Percentiles rank a stretch among this genome's conserved stretches.
Conservation (phyloP, 495 filamentous ascomycete species). For the Podospora sp. region DNA sequence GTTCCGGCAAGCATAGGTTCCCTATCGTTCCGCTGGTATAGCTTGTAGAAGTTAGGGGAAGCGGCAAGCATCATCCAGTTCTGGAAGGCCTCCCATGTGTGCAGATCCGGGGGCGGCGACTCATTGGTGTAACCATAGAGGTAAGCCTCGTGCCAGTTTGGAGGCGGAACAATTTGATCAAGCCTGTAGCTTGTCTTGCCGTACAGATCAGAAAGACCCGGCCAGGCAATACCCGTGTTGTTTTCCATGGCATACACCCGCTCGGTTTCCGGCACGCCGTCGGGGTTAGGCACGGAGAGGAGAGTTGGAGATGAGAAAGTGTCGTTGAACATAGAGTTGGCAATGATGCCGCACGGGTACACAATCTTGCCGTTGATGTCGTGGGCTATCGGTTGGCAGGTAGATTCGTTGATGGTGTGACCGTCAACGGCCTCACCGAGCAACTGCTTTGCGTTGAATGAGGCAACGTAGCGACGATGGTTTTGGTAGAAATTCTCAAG, state of each 20-base stretch:
- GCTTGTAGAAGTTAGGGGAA: conserved; percentile 93
- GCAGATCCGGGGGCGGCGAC: conserved; percentile 66
- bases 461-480: conserved; percentile 92
- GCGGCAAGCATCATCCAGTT: conserved; percentile 99
- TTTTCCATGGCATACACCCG: conserved; percentile 70
- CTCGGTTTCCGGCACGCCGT: conserved; percentile 29
- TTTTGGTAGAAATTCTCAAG: conserved; percentile 99
- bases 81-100: conserved; percentile 80
- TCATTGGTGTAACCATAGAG: conserved; percentile 64
- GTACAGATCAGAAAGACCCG: conserved; percentile 77
- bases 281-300: conserved; percentile 43
- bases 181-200: conserved; percentile 63
- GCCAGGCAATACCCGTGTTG: conserved; percentile 79
- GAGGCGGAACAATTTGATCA: conserved; percentile 70
- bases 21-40: conserved; percentile 77
- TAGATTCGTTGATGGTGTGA: conserved; percentile 61
- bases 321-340: conserved; percentile 97
- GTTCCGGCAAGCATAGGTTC: conserved; percentile 65
- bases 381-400: conserved; percentile 73
- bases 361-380: conserved; percentile 65
- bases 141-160: conserved; percentile 76
- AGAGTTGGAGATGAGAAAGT: conserved; percentile 68
- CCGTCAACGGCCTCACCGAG: conserved; percentile 67
- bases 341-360: conserved; percentile 95
- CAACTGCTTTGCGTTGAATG: conserved; percentile 80